A percentile compares a stretch with the other conserved stretches of the same genome.
phyloP scores from a whole-genome alignment of 192 early-diverging fungal species.

The Backusella tuberculispora region DNA sequence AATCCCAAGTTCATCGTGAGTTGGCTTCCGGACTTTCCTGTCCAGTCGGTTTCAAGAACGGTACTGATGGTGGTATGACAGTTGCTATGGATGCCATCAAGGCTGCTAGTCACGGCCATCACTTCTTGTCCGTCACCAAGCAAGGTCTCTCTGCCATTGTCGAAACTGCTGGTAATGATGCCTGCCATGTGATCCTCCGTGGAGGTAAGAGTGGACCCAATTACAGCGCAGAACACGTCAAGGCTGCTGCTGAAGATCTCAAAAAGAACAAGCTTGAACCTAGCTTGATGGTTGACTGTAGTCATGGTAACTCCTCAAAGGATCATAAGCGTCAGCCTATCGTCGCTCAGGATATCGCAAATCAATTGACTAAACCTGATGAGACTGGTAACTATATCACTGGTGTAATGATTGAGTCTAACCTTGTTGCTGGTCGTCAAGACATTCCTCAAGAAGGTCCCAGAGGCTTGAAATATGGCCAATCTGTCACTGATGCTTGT shows the following conservation, averaged over 20 bases:
- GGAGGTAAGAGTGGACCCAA: conserved; percentile 90
- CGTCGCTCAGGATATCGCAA: conserved; percentile 56
- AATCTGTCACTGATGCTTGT: conserved; percentile 93
- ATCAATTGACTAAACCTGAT: conserved; percentile 61
- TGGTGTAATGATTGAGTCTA: conserved; percentile 97
- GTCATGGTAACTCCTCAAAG: conserved; percentile 95
- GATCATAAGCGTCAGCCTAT: conserved; percentile 82
- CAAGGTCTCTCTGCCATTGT: conserved; percentile 85
- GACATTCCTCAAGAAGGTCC: conserved; percentile 77
- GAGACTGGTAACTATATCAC: conserved; percentile 72
- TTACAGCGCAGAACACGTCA: conserved; percentile 78
- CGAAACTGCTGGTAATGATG: conserved; percentile 85
- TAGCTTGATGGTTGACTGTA: conserved; percentile 92
- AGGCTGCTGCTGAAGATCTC: conserved; percentile 59
- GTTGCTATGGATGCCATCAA: conserved; percentile 94
- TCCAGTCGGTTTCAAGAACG: conserved; percentile 85
- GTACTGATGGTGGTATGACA: conserved; percentile 77
- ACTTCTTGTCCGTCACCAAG: conserved; percentile 86
- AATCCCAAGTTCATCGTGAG: conserved; percentile 84
- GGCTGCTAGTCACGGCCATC: conserved; percentile 75
- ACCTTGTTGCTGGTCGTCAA: conserved; percentile 81
- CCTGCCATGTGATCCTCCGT: conserved; percentile 93
- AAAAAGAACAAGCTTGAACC: conserved; percentile 57
- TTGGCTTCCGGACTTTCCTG: conserved; percentile 79
- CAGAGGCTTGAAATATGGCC: conserved; percentile 78